These are phyloP conservation scores for Vigna angularis DNA, from an alignment of 306 rosid genomes.

Conservation along the genomic window DNA sequence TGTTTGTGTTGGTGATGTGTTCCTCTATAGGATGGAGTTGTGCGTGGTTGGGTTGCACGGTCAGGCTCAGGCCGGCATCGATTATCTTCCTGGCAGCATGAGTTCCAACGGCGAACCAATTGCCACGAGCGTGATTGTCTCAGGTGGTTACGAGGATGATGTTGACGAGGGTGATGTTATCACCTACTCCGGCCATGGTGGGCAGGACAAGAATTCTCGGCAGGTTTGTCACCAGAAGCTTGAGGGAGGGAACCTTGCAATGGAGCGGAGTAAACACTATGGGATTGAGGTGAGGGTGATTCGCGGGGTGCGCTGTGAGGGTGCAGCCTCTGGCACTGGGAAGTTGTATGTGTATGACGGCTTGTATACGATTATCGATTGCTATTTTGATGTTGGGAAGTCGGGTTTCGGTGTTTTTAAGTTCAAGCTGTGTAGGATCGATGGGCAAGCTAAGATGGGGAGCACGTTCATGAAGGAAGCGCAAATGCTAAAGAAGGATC, in stretches of 20 bases:
- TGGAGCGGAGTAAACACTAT: slow-evolving; percentile 95
- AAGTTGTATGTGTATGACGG: slow-evolving; percentile 96
- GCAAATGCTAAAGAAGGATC: slow-evolving; percentile 57
- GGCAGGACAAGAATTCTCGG: slow-evolving; percentile 77
- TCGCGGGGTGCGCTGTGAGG: slow-evolving; percentile 68
- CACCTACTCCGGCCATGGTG: slow-evolving; percentile 93
- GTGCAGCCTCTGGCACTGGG: slow-evolving; percentile 53
- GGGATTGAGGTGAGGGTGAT: slow-evolving; percentile 96
- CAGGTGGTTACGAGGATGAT: slow-evolving; percentile 95
- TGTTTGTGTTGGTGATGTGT: slow-evolving; percentile 80
- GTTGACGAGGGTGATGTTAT: slow-evolving; percentile 83
- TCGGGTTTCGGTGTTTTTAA: slow-evolving; percentile 94
- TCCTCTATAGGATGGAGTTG: slow-evolving; percentile 84
- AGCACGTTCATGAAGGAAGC: slow-evolving; percentile 71
- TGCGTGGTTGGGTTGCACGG: slow-evolving; percentile 93
- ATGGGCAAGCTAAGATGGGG: slow-evolving; percentile 93
- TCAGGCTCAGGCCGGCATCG: slow-evolving; percentile 93
- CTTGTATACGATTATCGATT: slow-evolving; percentile 71
- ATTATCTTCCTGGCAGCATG: slow-evolving; percentile 79
- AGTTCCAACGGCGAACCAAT: slow-evolving; percentile 92
- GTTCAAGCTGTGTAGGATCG: slow-evolving; percentile 79
- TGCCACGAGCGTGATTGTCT: slow-evolving; percentile 91
- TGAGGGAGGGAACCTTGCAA: slow-evolving; percentile 89
- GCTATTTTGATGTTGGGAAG: slow-evolving; percentile 96
- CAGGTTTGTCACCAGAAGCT: slow-evolving; percentile 87